Evolutionary conservation across 306 rosid species (phyloP).

Genomic region (Prunus salicina): DNA sequence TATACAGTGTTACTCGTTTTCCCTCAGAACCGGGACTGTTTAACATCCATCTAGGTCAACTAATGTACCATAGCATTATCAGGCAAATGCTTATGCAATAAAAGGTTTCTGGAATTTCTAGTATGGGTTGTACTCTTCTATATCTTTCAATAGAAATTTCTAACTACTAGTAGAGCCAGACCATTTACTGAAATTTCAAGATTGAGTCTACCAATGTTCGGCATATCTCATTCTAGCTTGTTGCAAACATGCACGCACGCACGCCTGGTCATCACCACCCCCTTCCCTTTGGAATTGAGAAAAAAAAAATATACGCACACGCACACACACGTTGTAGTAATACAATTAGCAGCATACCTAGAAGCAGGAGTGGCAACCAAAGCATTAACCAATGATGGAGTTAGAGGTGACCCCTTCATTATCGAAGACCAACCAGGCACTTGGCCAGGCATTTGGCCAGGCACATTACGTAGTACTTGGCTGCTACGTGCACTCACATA

Average conservation of each 20-base stretch:
- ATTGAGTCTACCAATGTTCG: not conserved
- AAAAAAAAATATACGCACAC: not conserved
- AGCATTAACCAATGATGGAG: constrained; percentile 57
- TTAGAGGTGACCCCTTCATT: constrained; percentile 78
- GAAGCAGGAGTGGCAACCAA: constrained; percentile 86
- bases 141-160: not conserved
- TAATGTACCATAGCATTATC: not conserved
- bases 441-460: constrained; percentile 48
- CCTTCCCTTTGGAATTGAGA: not conserved
- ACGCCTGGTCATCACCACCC: not conserved
- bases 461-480: constrained; percentile 56
- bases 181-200: not conserved
- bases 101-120: not conserved
- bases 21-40: not conserved
- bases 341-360: constrained; percentile 53
- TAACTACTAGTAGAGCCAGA: not conserved
- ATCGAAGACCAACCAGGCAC: constrained; percentile 73
- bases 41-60: not conserved
- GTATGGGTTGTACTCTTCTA: not conserved
- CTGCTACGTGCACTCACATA: constrained; percentile 60
- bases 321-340: not conserved
- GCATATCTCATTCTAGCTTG: not conserved
- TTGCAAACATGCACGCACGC: not conserved
- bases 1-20: not conserved
- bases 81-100: not conserved